Base-by-base conservation (phyloP, 768 basidiomycete genomes). In the Lentinula aciculospora region DNA sequence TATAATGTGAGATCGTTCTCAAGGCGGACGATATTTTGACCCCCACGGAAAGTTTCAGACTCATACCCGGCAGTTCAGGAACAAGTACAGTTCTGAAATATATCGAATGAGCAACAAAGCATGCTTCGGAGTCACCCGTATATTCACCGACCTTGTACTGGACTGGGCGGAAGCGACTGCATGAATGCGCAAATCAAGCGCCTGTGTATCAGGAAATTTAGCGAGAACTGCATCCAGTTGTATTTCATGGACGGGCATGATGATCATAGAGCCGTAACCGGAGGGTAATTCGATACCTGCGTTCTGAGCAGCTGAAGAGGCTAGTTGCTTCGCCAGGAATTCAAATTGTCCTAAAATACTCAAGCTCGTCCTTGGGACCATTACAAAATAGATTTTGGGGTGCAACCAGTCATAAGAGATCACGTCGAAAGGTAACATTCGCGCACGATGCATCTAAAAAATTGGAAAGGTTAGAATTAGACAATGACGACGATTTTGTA, bases 1-100 rank as follows among this genome's bases (percentile, higher is more conserved):
- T 82, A 58, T 76, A 82, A 62, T 82, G 83, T 42, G 83, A 82
- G 51, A 84, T 81, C 3, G 82, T 84, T 51, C 83, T 72, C 44
- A 83, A 68, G 1, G 80, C 72, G 21, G 82, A 84, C 19, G 83
- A 82, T 58, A 84, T 80, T 60, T 78, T 81, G 56, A 83, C 80
- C 13, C 79, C 80, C 56, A 84, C 73, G 5, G 81, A 72, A 27
- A 83, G 62, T 61, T 83, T 84, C 13, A 83, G 63, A 8, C 80
- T 75, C 48, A 77, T 68, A 19, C 73, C 72, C 19, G 73, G 74
- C 36, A 79, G 69, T 34, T 76, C 76, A 3, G 78, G 74, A 21
- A 81, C 63, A 7, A 76, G 64, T 27, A 83, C 73, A 27, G 81
- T 83, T 59, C 81, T 44, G 19, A 19, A 13, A 12, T 34, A 44